Base-by-base conservation (phyloP, 2,329 filamentous ascomycete species). In the Alternaria brassicae region DNA sequence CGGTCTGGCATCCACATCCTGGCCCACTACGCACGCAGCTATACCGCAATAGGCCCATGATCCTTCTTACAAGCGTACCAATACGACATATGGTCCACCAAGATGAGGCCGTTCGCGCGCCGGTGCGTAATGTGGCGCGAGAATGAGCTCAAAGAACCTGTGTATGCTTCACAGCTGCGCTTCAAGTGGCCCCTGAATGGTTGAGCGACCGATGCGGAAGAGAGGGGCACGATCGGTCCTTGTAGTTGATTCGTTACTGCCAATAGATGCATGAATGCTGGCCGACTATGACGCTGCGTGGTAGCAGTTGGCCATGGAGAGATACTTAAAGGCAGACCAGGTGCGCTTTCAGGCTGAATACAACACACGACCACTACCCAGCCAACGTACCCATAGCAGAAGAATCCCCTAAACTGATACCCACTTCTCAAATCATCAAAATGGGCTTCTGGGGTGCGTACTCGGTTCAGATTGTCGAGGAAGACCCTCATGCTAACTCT, bases 381-480 rank as follows among this genome's bases (percentile, higher is more conserved):
- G 30, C n/a, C 30, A 27, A 17, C 30, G 54, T 17, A 32, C 7
- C 13, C n/a, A 12, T n/a, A 23, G 12, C 25, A 25, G 51, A 36
- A 36, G 15, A 32, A 17, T 25, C 25, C 32, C 6, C 27, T 17
- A n/a, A 25, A 23, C 39, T 42, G 17, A 2, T 25, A 39, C 15
- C 10, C 42, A 17, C 15, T 13, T 17, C 23, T 19, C 4, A 39
- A 37, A 66, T 52, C 48, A 21, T 53, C 70, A 81, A 53, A 47
- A 82, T 82, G 80, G 71, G 71, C 71, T 82, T 81, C 75, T 82
- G 77, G 75, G 79, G 79, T 81, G 66, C 53, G 32, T 25, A 25
- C 2, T 9, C 15, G 12, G 4, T 25, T 7, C 28, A 25, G 25
- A 8, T 47, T 12, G 3, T 8, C 19, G 10, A n/a, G 39, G 15